Conservation (phyloP, 768 basidiomycete species). For the Boletus reticulatus region DNA sequence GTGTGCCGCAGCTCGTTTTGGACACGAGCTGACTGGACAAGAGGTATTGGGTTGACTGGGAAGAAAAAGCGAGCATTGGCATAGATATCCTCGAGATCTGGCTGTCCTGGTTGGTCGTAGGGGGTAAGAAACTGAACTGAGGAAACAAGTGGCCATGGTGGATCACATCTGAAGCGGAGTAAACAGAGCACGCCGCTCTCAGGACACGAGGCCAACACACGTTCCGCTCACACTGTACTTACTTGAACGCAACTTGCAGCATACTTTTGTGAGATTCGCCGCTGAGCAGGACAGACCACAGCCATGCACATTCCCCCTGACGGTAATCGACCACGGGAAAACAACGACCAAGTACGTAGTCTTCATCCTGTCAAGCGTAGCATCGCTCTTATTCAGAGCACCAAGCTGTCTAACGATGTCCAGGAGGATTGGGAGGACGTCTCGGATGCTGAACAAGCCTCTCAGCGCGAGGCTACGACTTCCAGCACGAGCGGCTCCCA, state of each 20-base stretch:
- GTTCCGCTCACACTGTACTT: too few relatives aligned
- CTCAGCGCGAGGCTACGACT: slow-evolving; percentile 6
- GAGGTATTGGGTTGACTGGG: background rate
- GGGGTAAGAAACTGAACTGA: background rate
- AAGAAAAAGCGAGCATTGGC: background rate
- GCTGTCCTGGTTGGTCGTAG: background rate
- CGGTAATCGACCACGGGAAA: background rate
- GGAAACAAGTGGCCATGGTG: background rate
- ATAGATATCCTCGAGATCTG: background rate
- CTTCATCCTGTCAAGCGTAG: background rate
- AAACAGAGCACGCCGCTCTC: too few relatives aligned
- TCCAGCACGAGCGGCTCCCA: slow-evolving; percentile 7
- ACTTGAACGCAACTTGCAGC: too few relatives aligned
- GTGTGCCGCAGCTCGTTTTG: background rate
- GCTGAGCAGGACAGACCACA: too few relatives aligned
- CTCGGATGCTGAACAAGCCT: slow-evolving; percentile 15
- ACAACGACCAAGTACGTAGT: slow-evolving; percentile 7
- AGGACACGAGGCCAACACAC: too few relatives aligned
- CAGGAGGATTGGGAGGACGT: slow-evolving; percentile 38
- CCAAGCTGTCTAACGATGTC: background rate
- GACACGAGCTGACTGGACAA: background rate
- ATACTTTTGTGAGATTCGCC: too few relatives aligned
- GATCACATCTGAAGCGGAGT: too few relatives aligned
- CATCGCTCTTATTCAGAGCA: background rate
- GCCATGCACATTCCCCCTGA: slow-evolving; percentile 15